These are phyloP conservation scores for Tagetes erecta DNA, from an alignment of 129 eudicot genomes.

Conservation along the genomic window DNA sequence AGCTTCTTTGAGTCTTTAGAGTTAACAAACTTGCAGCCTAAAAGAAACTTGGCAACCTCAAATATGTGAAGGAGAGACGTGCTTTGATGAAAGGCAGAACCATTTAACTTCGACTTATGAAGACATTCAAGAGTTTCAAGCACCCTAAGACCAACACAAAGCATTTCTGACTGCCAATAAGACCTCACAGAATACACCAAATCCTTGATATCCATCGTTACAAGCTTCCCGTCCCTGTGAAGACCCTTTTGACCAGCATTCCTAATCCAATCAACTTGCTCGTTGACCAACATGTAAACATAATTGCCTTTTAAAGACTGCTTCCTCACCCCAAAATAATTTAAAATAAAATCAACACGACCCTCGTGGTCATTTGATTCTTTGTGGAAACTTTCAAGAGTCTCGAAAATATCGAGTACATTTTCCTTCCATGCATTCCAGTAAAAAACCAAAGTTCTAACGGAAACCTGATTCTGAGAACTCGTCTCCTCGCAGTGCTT, in stretches of 20 bases:
- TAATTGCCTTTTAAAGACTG: conserved; percentile 15
- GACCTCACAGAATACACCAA: conserved; percentile 40
- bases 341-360: conserved; percentile 42
- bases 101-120: conserved; percentile 11
- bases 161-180: conserved; percentile 54
- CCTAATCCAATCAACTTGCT: conserved; percentile 65
- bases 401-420: conserved; percentile 31
- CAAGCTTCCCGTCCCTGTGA: conserved; percentile 27
- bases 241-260: conserved; percentile 37
- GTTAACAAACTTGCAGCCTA: conserved; percentile 22
- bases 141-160: conserved; percentile 46
- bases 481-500: conserved; percentile 32
- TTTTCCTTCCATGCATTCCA: conserved; percentile 56
- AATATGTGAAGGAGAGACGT: conserved; percentile 39
- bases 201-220: conserved; percentile 36
- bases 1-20: conserved; percentile 11
- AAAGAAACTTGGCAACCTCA: conserved; percentile 49
- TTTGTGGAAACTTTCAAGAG: conserved; percentile 36
- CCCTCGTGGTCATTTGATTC: conserved; percentile 15
- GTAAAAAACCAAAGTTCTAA: conserved; percentile 46
- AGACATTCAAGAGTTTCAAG: conserved; percentile 47
- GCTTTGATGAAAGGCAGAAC: conserved; percentile 39
- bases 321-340: conserved; percentile 60
- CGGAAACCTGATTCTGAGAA: conserved; percentile 39
- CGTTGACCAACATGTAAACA: conserved; percentile 36